A percentile compares a stretch with the other conserved stretches of the same genome.
Evolutionary conservation across 177 flowering plant species (phyloP).

Genomic region (Vitis hybrid): DNA sequence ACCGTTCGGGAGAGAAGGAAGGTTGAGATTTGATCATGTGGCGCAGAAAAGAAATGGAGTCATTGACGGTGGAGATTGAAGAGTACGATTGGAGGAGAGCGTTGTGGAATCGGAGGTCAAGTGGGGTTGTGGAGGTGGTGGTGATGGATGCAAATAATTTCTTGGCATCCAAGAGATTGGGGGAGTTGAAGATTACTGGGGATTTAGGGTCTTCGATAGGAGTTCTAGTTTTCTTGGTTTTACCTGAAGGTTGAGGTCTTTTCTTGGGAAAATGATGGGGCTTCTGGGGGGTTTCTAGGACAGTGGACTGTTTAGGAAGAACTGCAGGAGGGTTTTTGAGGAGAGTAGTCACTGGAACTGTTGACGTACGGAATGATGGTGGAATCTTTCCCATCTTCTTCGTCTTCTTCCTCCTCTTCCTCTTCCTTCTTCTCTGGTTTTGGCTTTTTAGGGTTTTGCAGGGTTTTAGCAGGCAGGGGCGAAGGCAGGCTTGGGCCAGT

Average conservation of each 20-base stretch:
- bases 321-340: slow-evolving; percentile 24
- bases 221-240: slow-evolving; percentile 9
- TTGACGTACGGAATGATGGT: slow-evolving; percentile 37
- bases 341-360: slow-evolving; percentile 19
- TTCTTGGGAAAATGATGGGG: slow-evolving; percentile 25
- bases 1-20: slow-evolving; percentile 56
- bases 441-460: slow-evolving; percentile 17
- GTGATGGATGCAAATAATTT: slow-evolving; percentile 43
- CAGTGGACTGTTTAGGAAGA: background rate
- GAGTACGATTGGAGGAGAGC: slow-evolving; percentile 68
- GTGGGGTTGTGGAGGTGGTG: slow-evolving; percentile 25
- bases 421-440: background rate
- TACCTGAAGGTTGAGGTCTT: slow-evolving; percentile 18
- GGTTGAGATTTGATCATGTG: slow-evolving; percentile 54
- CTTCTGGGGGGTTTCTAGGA: slow-evolving; percentile 14
- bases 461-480: background rate
- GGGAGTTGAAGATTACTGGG: slow-evolving; percentile 38
- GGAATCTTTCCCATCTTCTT: slow-evolving; percentile 64
- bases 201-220: slow-evolving; percentile 3
- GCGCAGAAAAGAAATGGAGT: slow-evolving; percentile 49
- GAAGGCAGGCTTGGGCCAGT: background rate
- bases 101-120: slow-evolving; percentile 48
- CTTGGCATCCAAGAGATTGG: slow-evolving; percentile 64
- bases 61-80: slow-evolving; percentile 41
- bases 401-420: slow-evolving; percentile 7